phyloP scores from a whole-genome alignment of 352 stramenopile species.

The Phytophthora citricola region DNA sequence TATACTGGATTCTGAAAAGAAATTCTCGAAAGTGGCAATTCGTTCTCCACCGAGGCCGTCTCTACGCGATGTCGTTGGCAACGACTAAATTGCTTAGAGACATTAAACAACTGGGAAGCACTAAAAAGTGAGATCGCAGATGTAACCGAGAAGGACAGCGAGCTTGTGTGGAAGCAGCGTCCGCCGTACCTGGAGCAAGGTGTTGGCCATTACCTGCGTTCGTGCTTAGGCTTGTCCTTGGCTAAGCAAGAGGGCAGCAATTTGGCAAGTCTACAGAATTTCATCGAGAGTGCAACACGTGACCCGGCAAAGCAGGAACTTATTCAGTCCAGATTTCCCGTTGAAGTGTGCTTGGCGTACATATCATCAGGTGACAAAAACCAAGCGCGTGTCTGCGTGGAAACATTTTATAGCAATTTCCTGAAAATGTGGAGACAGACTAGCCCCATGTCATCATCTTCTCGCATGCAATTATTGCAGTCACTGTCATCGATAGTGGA shows the following conservation, averaged over 20 bases:
- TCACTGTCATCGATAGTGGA: conserved; percentile 70
- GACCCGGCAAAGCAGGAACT: conserved; percentile 46
- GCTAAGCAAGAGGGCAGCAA: conserved; percentile 6
- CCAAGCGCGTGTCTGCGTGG: conserved; percentile 58
- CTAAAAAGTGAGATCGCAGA: conserved; percentile 53
- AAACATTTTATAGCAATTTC: conserved; percentile 64
- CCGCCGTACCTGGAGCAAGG: conserved; percentile 77
- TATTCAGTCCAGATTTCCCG: conserved; percentile 51
- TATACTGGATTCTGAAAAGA: conserved; percentile 52
- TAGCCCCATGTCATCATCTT: conserved; percentile 48
- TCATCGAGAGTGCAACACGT: conserved; percentile 32
- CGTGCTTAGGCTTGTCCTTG: conserved; percentile 45
- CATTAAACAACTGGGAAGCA: conserved; percentile 75
- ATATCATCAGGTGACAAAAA: conserved; percentile 53
- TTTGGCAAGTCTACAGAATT: conserved; percentile 33
- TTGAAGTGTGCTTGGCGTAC: conserved; percentile 57
- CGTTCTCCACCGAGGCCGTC: conserved; percentile 46
- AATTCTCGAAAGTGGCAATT: conserved; percentile 35
- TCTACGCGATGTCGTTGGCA: conserved; percentile 70
- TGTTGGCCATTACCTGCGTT: conserved; percentile 58
- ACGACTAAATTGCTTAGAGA: conserved; percentile 64
- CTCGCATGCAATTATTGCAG: conserved; percentile 67
- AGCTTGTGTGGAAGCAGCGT: conserved; percentile 63
- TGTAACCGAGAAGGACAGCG: conserved; percentile 18
- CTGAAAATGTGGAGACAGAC: conserved; percentile 67